Conservation (phyloP, 2,329 filamentous ascomycete species). For the Cladosporium sp. region DNA sequence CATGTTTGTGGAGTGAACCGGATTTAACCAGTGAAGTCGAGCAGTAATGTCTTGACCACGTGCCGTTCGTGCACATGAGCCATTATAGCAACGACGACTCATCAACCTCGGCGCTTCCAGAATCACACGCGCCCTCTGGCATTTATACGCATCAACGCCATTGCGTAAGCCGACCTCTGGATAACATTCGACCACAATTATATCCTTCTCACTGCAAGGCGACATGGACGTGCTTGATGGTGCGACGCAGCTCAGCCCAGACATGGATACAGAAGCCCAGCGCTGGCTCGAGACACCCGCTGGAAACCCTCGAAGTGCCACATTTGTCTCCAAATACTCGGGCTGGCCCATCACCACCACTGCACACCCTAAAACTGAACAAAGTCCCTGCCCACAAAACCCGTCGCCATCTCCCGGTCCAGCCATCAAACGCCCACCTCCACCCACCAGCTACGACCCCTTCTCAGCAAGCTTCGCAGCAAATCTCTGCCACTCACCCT, state of each 20-base stretch:
- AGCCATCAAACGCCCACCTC: neutral
- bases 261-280: neutral
- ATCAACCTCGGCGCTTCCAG: neutral
- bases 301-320: neutral
- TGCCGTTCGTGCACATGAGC: neutral
- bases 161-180: neutral
- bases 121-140: neutral
- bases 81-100: neutral
- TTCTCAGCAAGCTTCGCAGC: constrained; percentile 11
- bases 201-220: neutral
- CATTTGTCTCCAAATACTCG: neutral
- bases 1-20: neutral
- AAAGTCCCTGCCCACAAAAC: neutral
- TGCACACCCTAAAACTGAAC: neutral
- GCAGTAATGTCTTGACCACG: neutral
- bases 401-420: neutral
- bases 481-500: neutral
- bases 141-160: neutral
- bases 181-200: neutral
- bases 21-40: neutral
- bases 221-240: neutral
- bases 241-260: neutral
- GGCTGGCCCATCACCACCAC: neutral
- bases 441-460: neutral
- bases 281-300: neutral